Percentiles rank a stretch among this genome's conserved stretches.
These are phyloP conservation scores for Pichia nanzhaoensis DNA, from an alignment of 805 yeast genomes.

Conservation along the genomic window DNA sequence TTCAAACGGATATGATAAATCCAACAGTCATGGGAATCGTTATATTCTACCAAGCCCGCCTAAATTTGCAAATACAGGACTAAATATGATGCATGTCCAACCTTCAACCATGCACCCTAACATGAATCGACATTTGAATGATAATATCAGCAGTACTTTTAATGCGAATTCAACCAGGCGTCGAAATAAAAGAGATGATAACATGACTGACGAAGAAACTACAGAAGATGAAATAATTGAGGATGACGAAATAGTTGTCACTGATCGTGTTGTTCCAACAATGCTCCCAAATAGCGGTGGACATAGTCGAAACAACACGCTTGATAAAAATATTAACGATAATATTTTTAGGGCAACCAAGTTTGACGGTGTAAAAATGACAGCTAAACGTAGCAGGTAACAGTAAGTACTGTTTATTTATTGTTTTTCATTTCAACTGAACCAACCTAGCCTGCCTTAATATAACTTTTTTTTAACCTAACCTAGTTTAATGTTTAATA, in stretches of 20 bases:
- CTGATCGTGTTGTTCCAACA: neutral
- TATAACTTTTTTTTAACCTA: no score
- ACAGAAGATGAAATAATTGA: constrained; percentile 20
- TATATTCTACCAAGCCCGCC: constrained; percentile 3
- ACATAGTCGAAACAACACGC: neutral
- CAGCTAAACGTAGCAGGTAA: constrained; percentile 2
- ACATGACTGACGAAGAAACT: constrained; percentile 8
- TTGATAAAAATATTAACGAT: neutral
- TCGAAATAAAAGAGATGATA: neutral
- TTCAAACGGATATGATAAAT: neutral
- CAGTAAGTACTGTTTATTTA: neutral
- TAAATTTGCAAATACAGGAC: constrained; percentile 1
- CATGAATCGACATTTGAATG: neutral
- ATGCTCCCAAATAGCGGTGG: neutral
- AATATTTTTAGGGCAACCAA: constrained; percentile 10
- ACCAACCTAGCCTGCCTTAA: no score
- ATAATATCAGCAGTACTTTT: neutral
- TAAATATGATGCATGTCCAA: neutral
- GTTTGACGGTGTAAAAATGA: constrained; percentile 12
- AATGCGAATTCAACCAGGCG: no score
- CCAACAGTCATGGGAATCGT: neutral
- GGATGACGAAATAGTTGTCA: constrained; percentile 18
- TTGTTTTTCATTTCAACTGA: neutral
- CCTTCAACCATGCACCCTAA: neutral
- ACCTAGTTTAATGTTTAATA: neutral